phyloP scores from a whole-genome alignment of 1,284 basidiomycete genomes.

The Trametes versicolor region DNA sequence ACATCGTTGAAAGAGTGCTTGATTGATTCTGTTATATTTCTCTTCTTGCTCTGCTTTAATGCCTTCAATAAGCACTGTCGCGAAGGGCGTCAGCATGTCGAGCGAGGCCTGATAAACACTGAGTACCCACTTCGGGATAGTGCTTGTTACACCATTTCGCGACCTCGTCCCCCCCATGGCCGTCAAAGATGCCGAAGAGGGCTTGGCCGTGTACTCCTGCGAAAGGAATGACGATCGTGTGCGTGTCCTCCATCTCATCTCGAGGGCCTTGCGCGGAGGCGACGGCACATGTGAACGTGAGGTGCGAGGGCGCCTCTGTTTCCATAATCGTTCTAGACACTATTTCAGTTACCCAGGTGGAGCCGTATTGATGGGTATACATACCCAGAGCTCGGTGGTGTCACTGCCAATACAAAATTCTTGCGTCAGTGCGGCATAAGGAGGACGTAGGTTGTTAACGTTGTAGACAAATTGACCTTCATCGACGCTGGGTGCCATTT shows the following conservation, averaged over 20 bases:
- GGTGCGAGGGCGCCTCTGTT: constrained; percentile 48
- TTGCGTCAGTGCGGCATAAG: not conserved
- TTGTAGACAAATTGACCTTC: not conserved
- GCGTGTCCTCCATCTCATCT: constrained; percentile 97
- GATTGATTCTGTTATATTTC: constrained; percentile 85
- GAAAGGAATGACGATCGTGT: constrained; percentile 96
- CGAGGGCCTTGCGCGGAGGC: constrained; percentile 92
- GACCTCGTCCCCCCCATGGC: constrained; percentile 99
- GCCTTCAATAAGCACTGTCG: constrained; percentile 42
- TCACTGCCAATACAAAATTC: not conserved
- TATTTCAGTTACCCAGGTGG: not conserved
- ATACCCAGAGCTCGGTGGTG: constrained; percentile 11
- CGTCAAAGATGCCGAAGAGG: constrained; percentile 98
- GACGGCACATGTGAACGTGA: constrained; percentile 85
- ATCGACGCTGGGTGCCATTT: not conserved
- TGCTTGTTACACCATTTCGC: constrained; percentile 99
- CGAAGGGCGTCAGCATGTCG: not conserved
- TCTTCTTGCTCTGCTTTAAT: constrained; percentile 30
- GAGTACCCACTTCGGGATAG: constrained; percentile 46
- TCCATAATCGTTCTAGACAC: constrained; percentile 10
- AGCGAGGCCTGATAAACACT: not conserved
- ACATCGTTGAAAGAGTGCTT: constrained; percentile 95
- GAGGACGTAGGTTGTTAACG: not conserved
- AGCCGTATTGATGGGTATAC: not conserved
- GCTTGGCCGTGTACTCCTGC: constrained; percentile 92